These are phyloP conservation scores for Leishmania gerbilli DNA, from an alignment of 208 protist species.

Conservation along the genomic window DNA sequence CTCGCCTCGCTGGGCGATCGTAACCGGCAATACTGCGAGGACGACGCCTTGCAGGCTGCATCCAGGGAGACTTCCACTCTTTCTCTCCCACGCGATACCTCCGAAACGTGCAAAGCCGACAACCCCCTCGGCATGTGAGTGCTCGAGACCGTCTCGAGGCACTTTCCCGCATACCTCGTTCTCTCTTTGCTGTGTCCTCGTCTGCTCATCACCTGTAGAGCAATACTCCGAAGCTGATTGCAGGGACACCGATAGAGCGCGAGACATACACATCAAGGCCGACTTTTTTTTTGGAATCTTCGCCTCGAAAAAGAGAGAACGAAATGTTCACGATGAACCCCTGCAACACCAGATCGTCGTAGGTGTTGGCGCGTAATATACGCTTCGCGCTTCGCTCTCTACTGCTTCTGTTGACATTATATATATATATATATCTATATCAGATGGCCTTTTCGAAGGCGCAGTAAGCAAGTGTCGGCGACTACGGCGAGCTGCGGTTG, in stretches of 20 bases:
- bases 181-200: neutral
- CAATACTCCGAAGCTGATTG: neutral
- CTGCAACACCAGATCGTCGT: neutral
- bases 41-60: conserved; percentile 20
- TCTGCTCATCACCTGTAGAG: neutral
- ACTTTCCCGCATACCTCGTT: neutral
- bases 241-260: neutral
- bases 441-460: neutral
- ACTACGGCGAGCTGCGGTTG: neutral
- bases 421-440: neutral
- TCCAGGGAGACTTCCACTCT: conserved; percentile 7
- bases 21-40: conserved; percentile 41
- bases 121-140: neutral
- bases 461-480: neutral
- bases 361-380: neutral
- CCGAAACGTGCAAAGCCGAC: neutral
- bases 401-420: neutral
- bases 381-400: neutral
- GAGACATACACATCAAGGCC: neutral
- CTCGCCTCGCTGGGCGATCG: conserved; percentile 51
- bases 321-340: neutral
- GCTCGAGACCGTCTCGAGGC: neutral
- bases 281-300: neutral
- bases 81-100: neutral
- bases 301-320: neutral